Evolutionary conservation across 805 yeast species (phyloP), one percentile per base, ranked within the genome.

Genomic region (Candida coquimbonensis): DNA sequence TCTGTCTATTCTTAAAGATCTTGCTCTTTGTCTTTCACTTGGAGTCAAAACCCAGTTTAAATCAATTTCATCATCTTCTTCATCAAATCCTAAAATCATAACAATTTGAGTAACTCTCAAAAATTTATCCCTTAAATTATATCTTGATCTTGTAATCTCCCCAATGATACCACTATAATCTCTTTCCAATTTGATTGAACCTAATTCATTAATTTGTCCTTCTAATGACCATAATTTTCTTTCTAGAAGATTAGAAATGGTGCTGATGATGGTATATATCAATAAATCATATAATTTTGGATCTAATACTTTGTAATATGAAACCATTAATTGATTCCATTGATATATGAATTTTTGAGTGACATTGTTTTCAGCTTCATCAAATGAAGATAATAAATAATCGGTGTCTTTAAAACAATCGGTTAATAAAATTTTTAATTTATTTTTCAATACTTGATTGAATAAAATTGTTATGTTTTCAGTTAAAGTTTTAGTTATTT

Each of bases 61-160:
- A 19, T 65, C 68, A 39, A 74, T 68, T 41, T 72, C 75, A 17
- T 73, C 74, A 46, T 75, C 78, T 43, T 75, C 81, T 48, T 85
- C 90, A 54, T 88, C 96, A 66, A 88, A 74, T 5, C 95, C 93
- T 36, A 89, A 69, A 39, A 88, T 70, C 70, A 87, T 75, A 19
- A 88, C 84, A 38, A 93, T 73, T 61, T 91, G 98, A 0, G 96
- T 88, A 7, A 88, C 80, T 48, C 88, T 72, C 8, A 84, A 73
- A 59, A 91, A 91, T 54, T 78, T 77, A 49, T 87, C 93, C 49
- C 96, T 72, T 53, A 89, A 66, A 33, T 75, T 75, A 63, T 89
- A 91, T 57, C 82, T 73, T 46, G 80, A 78, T 42, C 80, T 82
- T 41, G 95, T 82, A 7, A 87, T 75, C 47, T 83, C 83, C 39